phyloP scores from a whole-genome alignment of 2,329 filamentous ascomycete species.

The Dactylellina cionopaga region DNA sequence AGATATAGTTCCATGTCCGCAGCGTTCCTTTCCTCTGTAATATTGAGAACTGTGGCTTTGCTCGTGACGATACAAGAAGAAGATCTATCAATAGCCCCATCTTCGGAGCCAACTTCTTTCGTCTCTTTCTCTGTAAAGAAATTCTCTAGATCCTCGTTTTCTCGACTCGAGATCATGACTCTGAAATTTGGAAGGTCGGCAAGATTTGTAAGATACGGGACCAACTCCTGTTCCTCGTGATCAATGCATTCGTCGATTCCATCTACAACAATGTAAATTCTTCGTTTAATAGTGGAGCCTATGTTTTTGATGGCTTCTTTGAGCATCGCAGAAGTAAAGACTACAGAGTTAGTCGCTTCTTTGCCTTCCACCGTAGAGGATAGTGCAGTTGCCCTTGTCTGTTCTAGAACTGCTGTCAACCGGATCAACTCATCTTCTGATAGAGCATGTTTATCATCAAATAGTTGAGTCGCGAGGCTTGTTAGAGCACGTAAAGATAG shows the following conservation, averaged over 20 bases:
- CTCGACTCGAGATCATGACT: constrained; percentile 43
- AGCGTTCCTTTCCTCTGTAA: constrained; percentile 36
- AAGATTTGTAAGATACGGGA: constrained; percentile 28
- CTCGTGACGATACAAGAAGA: constrained; percentile 23
- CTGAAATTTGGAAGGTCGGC: constrained; percentile 4
- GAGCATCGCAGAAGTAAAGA: constrained; percentile 29
- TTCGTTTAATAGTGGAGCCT: constrained; percentile 12
- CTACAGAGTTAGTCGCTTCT: background rate
- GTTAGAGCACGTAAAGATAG: constrained; percentile 15
- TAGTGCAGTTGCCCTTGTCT: background rate
- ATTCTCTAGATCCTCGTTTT: constrained; percentile 23
- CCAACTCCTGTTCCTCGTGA: constrained; percentile 11
- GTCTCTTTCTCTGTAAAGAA: constrained; percentile 10
- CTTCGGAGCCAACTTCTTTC: background rate
- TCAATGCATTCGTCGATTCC: constrained; percentile 46
- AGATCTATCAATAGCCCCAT: background rate
- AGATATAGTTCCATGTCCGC: constrained; percentile 42
- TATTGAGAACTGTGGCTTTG: constrained; percentile 36
- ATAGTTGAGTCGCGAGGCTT: constrained; percentile 40
- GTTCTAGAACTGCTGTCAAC: constrained; percentile 18
- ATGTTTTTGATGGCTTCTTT: constrained; percentile 27
- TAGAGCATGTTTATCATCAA: constrained; percentile 36
- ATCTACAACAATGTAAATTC: constrained; percentile 35
- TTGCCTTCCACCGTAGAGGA: background rate
- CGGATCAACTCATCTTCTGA: constrained; percentile 28